phyloP scores from a whole-genome alignment of 352 stramenopile species.

The Blastocystis sp. region DNA sequence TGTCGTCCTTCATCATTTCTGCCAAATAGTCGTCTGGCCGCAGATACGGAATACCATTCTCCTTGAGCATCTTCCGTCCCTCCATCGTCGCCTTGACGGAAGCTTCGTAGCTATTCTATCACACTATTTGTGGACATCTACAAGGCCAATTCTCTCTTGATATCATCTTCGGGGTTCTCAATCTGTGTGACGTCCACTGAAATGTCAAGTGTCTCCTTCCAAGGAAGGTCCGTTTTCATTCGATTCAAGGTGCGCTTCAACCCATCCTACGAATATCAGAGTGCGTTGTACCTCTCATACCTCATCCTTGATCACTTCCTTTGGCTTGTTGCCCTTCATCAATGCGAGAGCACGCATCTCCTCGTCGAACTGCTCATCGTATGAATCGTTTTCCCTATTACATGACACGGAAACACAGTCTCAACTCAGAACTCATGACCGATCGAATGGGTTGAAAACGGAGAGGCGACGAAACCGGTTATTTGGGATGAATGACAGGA shows the following conservation, averaged over 20 bases:
- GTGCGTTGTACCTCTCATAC: neutral
- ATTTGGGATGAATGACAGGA: no score
- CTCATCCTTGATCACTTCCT: slow-evolving; percentile 21
- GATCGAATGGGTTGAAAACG: neutral
- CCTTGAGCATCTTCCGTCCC: slow-evolving; percentile 30
- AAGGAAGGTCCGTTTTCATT: slow-evolving; percentile 13
- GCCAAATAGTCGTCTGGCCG: slow-evolving; percentile 40
- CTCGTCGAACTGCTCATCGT: slow-evolving; percentile 34
- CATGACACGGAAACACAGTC: neutral
- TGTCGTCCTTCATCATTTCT: slow-evolving; percentile 54
- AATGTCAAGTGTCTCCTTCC: slow-evolving; percentile 53
- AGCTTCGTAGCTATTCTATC: slow-evolving; percentile 40
- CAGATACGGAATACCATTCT: slow-evolving; percentile 53
- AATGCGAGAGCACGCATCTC: neutral
- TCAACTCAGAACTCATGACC: slow-evolving; percentile 25
- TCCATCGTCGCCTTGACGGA: slow-evolving; percentile 44
- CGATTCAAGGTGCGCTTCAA: neutral
- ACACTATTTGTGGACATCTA: neutral
- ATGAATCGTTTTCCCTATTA: neutral
- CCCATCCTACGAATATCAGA: slow-evolving; percentile 11
- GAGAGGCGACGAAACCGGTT: no score
- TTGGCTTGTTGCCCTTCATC: neutral
- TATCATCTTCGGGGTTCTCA: slow-evolving; percentile 51
- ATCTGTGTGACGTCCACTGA: slow-evolving; percentile 31
- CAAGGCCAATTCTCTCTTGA: slow-evolving; percentile 52